Evolutionary conservation across 176 grass and related monocot genomes (phyloP), one percentile per base, ranked within the genome.

Genomic region (Olyra latifolia): DNA sequence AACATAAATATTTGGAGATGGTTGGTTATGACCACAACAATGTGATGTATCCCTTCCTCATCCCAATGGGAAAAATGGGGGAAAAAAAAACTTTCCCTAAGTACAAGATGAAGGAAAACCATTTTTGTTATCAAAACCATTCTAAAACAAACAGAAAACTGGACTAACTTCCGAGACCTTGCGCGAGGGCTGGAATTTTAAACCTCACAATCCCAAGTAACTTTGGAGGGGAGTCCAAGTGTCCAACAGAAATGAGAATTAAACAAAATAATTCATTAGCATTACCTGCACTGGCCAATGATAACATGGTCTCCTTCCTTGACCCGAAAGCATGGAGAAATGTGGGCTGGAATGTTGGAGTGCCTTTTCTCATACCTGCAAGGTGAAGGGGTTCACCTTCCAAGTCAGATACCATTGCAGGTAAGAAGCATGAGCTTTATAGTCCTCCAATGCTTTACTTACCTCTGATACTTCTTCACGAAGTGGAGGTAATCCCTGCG

Each of bases 301-400:
- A 87, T 87, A 40, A 80, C 88, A 50, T 91, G 84, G 29, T 91
- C 88, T 52, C 88, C 80, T 84, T 91, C 88, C 84, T 80, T 91
- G 41, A 80, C 83, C 48, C 73, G 79, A 52, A 91, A 91, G 88
- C 84, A 91, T 15, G 84, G 88, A 4, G 74, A 91, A 65, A 91
- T 62, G 7, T 91, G 88, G 58, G 84, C 68, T 10, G 84, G 68
- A 30, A 87, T 87, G 32, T 87, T 91, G 4, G 88, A 76, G 75
- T 87, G 84, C 63, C 84, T 87, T 61, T 91, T 84, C 64, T 91
- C 84, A 20, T 91, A 91, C 80, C 88, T 91, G 62, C 62, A 62
- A 69, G 53, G 25, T 42, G 48, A 9, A 80, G 64, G 7, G 35
- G 41, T 41, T 78, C 59, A 62, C 47, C 47, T 72, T 35, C 76